A percentile compares a stretch with the other conserved stretches of the same genome.
Conservation (phyloP, 2,329 filamentous ascomycete genomes). For the Corniculantispora saksenae region DNA sequence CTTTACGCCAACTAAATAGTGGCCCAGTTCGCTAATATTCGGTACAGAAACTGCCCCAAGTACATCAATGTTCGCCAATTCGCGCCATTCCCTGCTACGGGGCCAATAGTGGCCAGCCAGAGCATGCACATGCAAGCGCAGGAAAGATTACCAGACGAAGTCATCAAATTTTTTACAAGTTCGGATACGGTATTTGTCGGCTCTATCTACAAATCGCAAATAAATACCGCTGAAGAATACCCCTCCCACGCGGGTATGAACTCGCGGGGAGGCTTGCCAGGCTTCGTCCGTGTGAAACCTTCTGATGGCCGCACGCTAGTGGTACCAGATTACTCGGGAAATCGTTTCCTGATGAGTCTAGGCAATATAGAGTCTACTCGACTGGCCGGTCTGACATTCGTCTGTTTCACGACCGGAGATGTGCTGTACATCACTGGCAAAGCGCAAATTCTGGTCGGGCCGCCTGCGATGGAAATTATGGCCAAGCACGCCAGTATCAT, state of each 20-base stretch:
- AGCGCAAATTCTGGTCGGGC: background rate
- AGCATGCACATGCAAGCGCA: background rate
- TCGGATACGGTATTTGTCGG: background rate
- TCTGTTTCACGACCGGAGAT: background rate
- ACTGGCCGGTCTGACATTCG: background rate
- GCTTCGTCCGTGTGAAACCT: constrained; percentile 4
- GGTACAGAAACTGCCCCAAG: constrained; percentile 5
- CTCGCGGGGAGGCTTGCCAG: background rate
- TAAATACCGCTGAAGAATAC: background rate
- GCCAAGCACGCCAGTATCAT: constrained; percentile 3
- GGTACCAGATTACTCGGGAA: constrained; percentile 4
- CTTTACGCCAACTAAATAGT: background rate
- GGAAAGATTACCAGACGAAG: background rate
- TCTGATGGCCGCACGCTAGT: background rate
- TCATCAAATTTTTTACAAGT: background rate
- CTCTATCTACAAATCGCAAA: background rate
- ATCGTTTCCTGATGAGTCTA: constrained; percentile 2
- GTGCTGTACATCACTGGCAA: background rate
- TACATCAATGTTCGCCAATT: constrained; percentile 12
- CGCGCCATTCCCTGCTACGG: background rate
- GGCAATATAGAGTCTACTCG: background rate
- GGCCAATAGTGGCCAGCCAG: background rate
- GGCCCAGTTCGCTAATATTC: background rate
- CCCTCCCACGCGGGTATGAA: constrained; percentile 4
- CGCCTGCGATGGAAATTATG: constrained; percentile 1